These are phyloP conservation scores for Botrytis aclada DNA, from an alignment of 2,329 filamentous ascomycete genomes.

Conservation along the genomic window DNA sequence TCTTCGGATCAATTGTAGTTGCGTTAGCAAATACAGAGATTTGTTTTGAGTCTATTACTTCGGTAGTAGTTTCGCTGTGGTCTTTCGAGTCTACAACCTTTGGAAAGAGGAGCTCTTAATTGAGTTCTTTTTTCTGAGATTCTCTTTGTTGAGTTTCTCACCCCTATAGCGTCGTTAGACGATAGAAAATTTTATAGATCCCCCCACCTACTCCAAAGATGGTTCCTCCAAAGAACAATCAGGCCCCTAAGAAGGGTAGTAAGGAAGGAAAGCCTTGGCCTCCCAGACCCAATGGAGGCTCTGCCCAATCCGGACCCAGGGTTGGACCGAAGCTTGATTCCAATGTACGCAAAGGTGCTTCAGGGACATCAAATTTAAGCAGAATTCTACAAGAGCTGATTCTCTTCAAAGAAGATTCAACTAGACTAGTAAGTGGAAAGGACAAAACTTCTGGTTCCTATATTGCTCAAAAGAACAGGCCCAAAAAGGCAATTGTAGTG, in stretches of 20 bases:
- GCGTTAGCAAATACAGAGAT: no score
- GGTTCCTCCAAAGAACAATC: neutral
- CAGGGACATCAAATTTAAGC: neutral
- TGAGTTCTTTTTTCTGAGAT: neutral
- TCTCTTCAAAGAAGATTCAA: neutral
- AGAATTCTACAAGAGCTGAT: neutral
- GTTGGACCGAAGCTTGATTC: neutral
- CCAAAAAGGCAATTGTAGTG: neutral
- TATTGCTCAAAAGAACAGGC: neutral
- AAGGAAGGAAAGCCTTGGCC: neutral
- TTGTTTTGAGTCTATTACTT: neutral
- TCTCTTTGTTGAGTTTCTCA: neutral
- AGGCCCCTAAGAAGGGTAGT: neutral
- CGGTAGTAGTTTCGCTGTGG: neutral
- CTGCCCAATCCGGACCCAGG: no score
- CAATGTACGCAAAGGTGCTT: neutral
- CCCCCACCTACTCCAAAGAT: neutral
- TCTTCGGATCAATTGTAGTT: neutral
- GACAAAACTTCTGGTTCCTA: neutral
- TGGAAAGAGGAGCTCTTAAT: neutral
- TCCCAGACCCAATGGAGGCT: no score
- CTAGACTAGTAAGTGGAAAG: neutral
- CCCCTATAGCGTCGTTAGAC: neutral
- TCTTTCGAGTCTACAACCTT: neutral
- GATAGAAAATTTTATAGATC: neutral